Conservation (phyloP, 1,284 basidiomycete genomes). For the Rhizoctonia solani region DNA sequence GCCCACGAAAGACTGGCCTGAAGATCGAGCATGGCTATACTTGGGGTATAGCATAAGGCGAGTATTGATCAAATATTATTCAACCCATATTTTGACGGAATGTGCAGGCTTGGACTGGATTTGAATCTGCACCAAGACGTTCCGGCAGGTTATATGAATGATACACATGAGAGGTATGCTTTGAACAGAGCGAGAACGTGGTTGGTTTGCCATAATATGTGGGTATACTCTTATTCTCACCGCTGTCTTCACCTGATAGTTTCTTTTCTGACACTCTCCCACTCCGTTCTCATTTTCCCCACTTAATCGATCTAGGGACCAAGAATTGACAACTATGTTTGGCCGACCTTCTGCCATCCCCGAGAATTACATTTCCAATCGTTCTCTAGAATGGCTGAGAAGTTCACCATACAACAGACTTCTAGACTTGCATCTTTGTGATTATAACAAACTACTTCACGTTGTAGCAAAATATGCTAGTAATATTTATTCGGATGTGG, state of each 20-base stretch:
- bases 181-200: conserved; percentile 79
- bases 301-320: conserved; percentile 50
- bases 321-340: conserved; percentile 83
- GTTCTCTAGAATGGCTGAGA: conserved; percentile 49
- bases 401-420: conserved; percentile 24
- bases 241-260: neutral
- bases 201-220: conserved; percentile 82
- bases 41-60: conserved; percentile 76
- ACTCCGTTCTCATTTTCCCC: neutral
- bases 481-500: conserved; percentile 73
- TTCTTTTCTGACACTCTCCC: too few species aligned
- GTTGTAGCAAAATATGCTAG: conserved; percentile 75
- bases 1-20: conserved; percentile 78
- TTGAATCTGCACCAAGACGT: conserved; percentile 68
- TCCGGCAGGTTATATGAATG: conserved; percentile 64
- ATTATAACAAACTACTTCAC: conserved; percentile 67
- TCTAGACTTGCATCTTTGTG: conserved; percentile 69
- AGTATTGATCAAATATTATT: conserved; percentile 30
- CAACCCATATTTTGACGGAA: conserved; percentile 54
- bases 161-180: conserved; percentile 75
- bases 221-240: neutral
- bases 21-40: conserved; percentile 80
- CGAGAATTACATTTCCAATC: conserved; percentile 79
- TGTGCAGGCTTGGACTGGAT: conserved; percentile 85
- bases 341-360: conserved; percentile 85